Evolutionary conservation across 1,284 basidiomycete genomes (phyloP), one percentile per base, ranked within the genome.

Genomic region (Vanrija sp.): DNA sequence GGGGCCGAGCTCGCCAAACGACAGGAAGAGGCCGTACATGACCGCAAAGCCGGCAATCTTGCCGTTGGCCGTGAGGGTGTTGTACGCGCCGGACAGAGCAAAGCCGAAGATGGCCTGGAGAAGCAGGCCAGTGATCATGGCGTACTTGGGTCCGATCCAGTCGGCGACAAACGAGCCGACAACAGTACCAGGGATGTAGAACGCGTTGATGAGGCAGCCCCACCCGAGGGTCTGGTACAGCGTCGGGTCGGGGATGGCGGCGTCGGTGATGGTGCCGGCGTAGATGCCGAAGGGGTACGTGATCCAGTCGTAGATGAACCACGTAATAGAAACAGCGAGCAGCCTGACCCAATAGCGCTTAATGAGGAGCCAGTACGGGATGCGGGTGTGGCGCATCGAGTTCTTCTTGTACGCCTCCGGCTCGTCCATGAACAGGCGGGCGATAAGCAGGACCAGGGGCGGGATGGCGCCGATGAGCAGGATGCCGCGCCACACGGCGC

Each of bases 21-120:
- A 85, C 54, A 95, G 72, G 82, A 95, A 98, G 52, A 96, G 84
- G 9, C 93, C 92, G 66, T 95, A 96, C 9, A 96, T 78, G 43
- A 92, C 83, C 40, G 89, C 88, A 60, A 93, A 95, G 19, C 83
- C 91, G 15, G 80, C 89, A 54, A 92, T 82, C 60, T 21, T 19
- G 18, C 26, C n/a, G 15, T 48, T 14, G 21, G 23, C 16, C 16
- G 49, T 44, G 38, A 59, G 46, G 76, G 78, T 75, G 28, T 64
- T 71, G 74, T 91, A 93, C 28, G 84, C 78, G 14, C 88, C 90
- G 60, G 87, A 89, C 85, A 94, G 88, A 72, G 89, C 84, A 73
- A 93, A 94, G 14, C 91, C 91, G 58, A 91, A 80, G 61, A 90
- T 55, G 5, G 88, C 85, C 73, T 92, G 90, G 45, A 78, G 69